Percentiles rank a stretch among this genome's conserved stretches.
These are phyloP conservation scores for Xanthoconium purpureum DNA, from an alignment of 768 basidiomycete species.

Conservation along the genomic window DNA sequence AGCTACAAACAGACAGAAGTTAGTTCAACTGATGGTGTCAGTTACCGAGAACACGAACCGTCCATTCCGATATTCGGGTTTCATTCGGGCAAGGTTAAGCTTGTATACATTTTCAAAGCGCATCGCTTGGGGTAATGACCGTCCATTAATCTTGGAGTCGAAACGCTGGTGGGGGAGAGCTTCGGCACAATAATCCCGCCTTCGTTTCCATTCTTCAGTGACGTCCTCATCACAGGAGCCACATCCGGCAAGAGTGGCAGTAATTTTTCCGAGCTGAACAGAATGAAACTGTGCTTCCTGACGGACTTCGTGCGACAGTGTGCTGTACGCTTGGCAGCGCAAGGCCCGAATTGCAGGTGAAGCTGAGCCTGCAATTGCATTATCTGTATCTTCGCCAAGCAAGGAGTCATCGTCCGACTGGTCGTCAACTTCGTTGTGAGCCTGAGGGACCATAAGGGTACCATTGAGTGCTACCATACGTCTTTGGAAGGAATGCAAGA, in stretches of 20 bases:
- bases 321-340: background rate
- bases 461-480: background rate
- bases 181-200: background rate
- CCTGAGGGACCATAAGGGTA: background rate
- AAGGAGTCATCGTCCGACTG: background rate
- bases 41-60: background rate
- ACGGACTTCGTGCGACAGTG: background rate
- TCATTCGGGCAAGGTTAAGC: background rate
- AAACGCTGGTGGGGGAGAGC: background rate
- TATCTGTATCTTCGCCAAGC: background rate
- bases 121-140: background rate
- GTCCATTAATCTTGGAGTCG: background rate
- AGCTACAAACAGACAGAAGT: background rate
- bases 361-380: background rate
- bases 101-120: background rate
- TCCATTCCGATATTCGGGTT: background rate
- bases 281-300: background rate
- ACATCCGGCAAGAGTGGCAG: background rate
- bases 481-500: background rate
- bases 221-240: background rate
- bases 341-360: background rate
- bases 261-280: background rate
- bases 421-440: background rate
- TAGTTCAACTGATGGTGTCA: background rate
- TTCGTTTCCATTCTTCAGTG: background rate